Evolutionary conservation across 306 rosid species (phyloP).

Genomic region (Gastrolobium villosum): DNA sequence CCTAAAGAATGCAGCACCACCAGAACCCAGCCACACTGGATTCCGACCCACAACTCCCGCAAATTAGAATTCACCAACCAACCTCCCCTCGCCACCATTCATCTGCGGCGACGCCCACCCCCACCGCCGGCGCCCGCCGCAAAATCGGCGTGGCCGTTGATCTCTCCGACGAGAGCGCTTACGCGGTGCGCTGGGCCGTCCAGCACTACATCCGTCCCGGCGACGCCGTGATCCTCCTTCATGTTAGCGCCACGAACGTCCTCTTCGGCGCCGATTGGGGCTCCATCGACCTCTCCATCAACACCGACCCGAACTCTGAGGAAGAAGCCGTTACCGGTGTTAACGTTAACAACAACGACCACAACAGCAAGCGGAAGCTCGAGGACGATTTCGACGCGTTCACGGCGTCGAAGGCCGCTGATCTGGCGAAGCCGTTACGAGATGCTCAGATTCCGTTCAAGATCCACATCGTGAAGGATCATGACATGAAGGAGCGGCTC

Average conservation of each 20-base stretch:
- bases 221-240: constrained; percentile 96
- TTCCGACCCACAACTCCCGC: constrained; percentile 86
- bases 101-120: constrained; percentile 74
- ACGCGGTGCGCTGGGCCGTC: constrained; percentile 97
- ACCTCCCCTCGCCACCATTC: constrained; percentile 81
- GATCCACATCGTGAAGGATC: constrained; percentile 99
- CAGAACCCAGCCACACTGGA: constrained; percentile 56
- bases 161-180: constrained; percentile 96
- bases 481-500: constrained; percentile 94
- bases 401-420: constrained; percentile 83
- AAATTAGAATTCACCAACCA: constrained; percentile 91
- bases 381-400: constrained; percentile 92
- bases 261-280: constrained; percentile 99
- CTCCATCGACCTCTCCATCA: constrained; percentile 74
- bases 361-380: constrained; percentile 58
- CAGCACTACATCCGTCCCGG: constrained; percentile 95
- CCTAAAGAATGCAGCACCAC: constrained; percentile 51
- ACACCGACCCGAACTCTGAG: constrained; percentile 54
- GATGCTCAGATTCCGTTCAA: constrained; percentile 96
- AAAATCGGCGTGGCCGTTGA: constrained; percentile 95
- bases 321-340: constrained; percentile 43
- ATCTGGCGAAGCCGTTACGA: constrained; percentile 75
- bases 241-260: constrained; percentile 93
- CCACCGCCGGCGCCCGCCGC: constrained; percentile 97
- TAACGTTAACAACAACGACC: constrained; percentile 44